Percentiles rank a stretch among this genome's conserved stretches.
Evolutionary conservation across 305 asterid species (phyloP).

Genomic region (Fraxinus sp.): DNA sequence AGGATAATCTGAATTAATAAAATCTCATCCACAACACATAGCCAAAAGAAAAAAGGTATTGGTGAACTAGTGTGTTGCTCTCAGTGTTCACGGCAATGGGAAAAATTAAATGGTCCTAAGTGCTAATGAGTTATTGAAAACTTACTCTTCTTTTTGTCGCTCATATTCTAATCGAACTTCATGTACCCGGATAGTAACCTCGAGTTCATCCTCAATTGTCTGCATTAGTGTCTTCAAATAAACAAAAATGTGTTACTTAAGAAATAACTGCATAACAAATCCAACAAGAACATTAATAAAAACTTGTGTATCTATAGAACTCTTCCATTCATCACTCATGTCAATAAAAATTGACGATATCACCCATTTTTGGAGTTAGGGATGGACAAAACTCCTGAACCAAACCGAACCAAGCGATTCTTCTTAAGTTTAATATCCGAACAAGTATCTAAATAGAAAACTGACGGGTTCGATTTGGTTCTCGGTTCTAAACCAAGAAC

Average conservation of each 20-base stretch:
- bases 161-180: conserved; percentile 90
- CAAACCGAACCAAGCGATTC: too few species aligned
- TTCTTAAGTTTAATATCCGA: too few species aligned
- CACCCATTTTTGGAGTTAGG: not conserved
- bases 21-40: not conserved
- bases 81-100: not conserved
- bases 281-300: not conserved
- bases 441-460: too few species aligned
- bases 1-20: not conserved
- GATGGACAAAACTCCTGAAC: too few species aligned
- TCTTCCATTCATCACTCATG: not conserved
- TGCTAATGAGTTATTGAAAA: conserved; percentile 22
- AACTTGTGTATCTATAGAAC: not conserved
- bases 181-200: conserved; percentile 85
- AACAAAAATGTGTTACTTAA: conserved; percentile 26
- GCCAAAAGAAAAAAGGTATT: not conserved
- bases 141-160: conserved; percentile 93
- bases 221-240: conserved; percentile 65
- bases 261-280: not conserved
- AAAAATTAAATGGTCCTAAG: not conserved
- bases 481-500: too few species aligned
- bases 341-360: not conserved
- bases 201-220: conserved; percentile 92
- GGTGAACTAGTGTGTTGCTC: not conserved
- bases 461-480: too few species aligned